Percentiles rank a stretch among this genome's conserved stretches.
Conservation (phyloP, 1,284 basidiomycete species). For the Leccinum fuscescens region DNA sequence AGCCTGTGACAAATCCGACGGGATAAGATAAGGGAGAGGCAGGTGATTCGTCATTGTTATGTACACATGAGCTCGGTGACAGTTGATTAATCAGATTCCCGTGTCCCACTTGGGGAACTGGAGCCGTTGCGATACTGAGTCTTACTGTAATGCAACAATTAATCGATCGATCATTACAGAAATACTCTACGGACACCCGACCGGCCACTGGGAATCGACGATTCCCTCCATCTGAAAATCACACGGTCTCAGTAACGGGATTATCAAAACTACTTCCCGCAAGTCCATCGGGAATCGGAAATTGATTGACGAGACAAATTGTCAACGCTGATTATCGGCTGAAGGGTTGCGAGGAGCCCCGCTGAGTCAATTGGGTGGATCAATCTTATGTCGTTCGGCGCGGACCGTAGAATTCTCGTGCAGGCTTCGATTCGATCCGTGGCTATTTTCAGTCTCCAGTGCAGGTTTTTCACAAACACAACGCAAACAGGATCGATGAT, state of each 20-base stretch:
- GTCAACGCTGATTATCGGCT: neutral
- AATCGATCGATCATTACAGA: neutral
- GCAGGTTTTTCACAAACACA: neutral
- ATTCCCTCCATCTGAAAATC: neutral
- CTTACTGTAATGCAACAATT: neutral
- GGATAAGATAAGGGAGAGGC: slow-evolving; percentile 5
- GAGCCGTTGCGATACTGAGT: neutral
- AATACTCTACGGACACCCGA: slow-evolving; percentile 7
- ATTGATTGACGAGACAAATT: neutral
- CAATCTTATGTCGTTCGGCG: neutral
- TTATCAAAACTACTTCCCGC: slow-evolving; percentile 4
- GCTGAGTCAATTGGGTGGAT: neutral
- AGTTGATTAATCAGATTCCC: neutral
- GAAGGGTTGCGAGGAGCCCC: neutral
- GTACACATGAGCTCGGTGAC: neutral
- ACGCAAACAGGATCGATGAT: neutral
- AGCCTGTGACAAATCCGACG: neutral
- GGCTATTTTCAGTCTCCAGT: neutral
- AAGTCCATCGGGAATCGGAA: neutral
- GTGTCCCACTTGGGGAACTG: slow-evolving; percentile 4
- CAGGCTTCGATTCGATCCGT: neutral
- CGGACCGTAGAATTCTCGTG: neutral
- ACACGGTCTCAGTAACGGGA: neutral
- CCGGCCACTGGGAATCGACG: neutral
- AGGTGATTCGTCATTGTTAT: slow-evolving; percentile 2